Evolutionary conservation across 345 rosid species (phyloP).

Genomic region (Pelargonium nanum): DNA sequence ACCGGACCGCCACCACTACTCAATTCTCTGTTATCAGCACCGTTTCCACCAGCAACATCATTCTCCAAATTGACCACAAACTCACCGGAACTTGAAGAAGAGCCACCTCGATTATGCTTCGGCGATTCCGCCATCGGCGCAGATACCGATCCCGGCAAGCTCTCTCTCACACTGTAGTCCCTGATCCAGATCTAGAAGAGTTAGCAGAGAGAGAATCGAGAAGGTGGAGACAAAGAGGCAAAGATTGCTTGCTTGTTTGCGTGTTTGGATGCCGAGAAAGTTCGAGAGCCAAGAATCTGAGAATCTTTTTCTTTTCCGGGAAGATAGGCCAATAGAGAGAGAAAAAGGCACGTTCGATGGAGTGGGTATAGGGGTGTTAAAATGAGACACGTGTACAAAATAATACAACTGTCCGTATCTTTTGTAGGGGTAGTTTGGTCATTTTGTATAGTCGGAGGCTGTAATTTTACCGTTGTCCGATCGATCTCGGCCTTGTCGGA

Average conservation of each 20-base stretch:
- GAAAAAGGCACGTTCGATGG: neutral
- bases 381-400: no score
- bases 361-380: neutral
- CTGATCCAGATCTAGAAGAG: constrained; percentile 38
- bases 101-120: constrained; percentile 25
- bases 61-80: constrained; percentile 24
- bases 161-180: constrained; percentile 9
- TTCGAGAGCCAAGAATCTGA: neutral
- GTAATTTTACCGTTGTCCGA: no score
- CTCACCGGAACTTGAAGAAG: constrained; percentile 32
- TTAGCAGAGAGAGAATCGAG: neutral
- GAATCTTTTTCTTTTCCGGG: neutral
- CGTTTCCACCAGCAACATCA: constrained; percentile 17
- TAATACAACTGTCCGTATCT: no score
- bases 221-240: neutral
- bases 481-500: no score
- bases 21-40: constrained; percentile 22
- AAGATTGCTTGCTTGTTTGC: neutral
- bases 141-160: constrained; percentile 10
- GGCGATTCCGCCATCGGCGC: constrained; percentile 37
- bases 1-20: constrained; percentile 14
- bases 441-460: no score
- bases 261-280: neutral
- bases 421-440: no score
- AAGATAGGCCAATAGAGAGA: neutral